Percentiles rank a stretch among this genome's conserved stretches.
phyloP scores from a whole-genome alignment of 164 flowering plant species.

The Magnolia changhungtana region DNA sequence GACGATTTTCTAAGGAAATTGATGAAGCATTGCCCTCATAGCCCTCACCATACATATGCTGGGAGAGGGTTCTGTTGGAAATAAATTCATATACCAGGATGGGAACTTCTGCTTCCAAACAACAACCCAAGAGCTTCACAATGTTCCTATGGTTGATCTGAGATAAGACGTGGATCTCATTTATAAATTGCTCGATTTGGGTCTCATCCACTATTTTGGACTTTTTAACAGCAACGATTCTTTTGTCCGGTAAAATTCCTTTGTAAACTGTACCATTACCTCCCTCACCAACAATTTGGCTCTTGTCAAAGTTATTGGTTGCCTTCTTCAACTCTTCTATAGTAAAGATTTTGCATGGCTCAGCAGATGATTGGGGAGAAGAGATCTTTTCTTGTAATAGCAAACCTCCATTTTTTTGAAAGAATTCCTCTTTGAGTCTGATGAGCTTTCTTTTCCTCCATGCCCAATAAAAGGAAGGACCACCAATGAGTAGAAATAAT shows the following conservation, averaged over 20 bases:
- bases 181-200: conserved; percentile 5
- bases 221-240: not conserved
- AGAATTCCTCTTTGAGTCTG: no score
- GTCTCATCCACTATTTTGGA: conserved; percentile 1
- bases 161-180: not conserved
- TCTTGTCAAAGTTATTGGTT: not conserved
- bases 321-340: not conserved
- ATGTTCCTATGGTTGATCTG: conserved; percentile 44
- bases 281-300: not conserved
- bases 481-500: no score
- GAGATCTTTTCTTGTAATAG: no score
- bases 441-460: no score
- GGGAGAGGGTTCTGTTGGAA: not conserved
- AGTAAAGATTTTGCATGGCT: not conserved
- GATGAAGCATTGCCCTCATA: no score
- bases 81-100: conserved; percentile 1
- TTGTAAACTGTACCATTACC: conserved; percentile 4
- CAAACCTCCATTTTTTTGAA: no score
- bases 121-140: conserved; percentile 38
- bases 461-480: no score
- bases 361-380: not conserved
- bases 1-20: not conserved
- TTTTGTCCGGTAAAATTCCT: not conserved
- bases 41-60: not conserved
- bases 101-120: conserved; percentile 28